Percentiles rank a stretch among this genome's conserved stretches.
Evolutionary conservation across 2,329 filamentous ascomycete species (phyloP).

Genomic region (Ambrosiella cleistominuta): DNA sequence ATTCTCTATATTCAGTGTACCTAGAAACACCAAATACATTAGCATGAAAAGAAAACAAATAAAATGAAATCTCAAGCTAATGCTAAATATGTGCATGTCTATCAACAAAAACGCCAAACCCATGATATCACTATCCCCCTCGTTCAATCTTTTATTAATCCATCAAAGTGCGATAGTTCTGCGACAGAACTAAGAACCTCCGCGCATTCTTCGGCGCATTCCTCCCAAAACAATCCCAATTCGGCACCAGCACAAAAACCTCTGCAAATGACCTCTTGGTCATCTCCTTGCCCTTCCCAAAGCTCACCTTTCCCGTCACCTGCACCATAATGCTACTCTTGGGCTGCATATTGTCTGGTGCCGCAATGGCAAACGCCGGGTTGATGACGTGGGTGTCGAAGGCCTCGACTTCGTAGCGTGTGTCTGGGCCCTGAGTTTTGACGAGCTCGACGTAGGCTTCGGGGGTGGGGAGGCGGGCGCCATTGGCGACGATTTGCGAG

Average conservation of each 20-base stretch:
- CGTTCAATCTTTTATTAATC: not conserved
- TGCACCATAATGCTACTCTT: slow-evolving; percentile 56
- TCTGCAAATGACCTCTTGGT: slow-evolving; percentile 59
- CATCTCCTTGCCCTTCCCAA: slow-evolving; percentile 44
- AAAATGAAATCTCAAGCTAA: no score
- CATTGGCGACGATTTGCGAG: slow-evolving; percentile 66
- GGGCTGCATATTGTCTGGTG: slow-evolving; percentile 34
- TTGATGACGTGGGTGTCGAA: slow-evolving; percentile 68
- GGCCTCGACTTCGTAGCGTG: slow-evolving; percentile 56
- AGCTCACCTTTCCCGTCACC: slow-evolving; percentile 54
- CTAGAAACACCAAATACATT: no score
- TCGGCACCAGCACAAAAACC: slow-evolving; percentile 64
- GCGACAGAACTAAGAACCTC: slow-evolving; percentile 51
- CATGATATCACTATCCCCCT: no score
- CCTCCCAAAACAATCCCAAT: slow-evolving; percentile 40
- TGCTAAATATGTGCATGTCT: no score
- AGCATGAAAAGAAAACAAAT: no score
- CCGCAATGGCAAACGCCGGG: slow-evolving; percentile 40
- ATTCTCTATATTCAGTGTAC: no score
- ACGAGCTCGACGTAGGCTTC: slow-evolving; percentile 52
- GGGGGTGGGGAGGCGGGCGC: slow-evolving; percentile 43
- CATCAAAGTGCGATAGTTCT: slow-evolving; percentile 45
- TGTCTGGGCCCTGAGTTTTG: slow-evolving; percentile 38
- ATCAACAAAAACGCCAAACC: no score
- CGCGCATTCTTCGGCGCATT: slow-evolving; percentile 26